phyloP scores from a whole-genome alignment of 2,329 filamentous ascomycete genomes.

The Phaeosphaeriaceae sp. region DNA sequence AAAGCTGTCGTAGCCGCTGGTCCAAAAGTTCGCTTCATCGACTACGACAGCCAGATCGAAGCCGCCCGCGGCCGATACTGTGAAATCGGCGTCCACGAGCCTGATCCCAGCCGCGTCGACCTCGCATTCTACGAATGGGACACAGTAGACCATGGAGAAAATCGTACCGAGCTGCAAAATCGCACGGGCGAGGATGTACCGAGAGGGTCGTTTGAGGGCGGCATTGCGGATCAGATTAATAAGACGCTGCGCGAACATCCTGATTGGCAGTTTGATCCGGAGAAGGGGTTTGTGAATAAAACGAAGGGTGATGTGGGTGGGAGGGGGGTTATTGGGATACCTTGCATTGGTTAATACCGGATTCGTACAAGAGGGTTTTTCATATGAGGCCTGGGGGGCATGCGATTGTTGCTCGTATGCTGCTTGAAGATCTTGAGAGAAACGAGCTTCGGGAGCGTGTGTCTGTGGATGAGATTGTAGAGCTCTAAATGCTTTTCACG shows the following conservation, averaged over 20 bases:
- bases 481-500: neutral
- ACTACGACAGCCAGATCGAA: conserved; percentile 29
- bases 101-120: conserved; percentile 30
- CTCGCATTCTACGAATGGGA: conserved; percentile 43
- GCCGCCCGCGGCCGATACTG: conserved; percentile 32
- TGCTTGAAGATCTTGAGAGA: conserved; percentile 27
- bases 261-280: conserved; percentile 32
- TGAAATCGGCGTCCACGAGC: conserved; percentile 33
- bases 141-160: conserved; percentile 35
- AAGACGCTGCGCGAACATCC: conserved; percentile 35
- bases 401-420: conserved; percentile 26
- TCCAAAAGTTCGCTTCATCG: conserved; percentile 28
- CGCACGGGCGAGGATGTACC: conserved; percentile 31
- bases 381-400: conserved; percentile 36
- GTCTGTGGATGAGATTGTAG: neutral
- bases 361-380: conserved; percentile 40
- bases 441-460: neutral
- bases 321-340: conserved; percentile 27
- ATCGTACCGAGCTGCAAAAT: conserved; percentile 22
- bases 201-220: conserved; percentile 31
- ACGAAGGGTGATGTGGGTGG: conserved; percentile 9
- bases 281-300: conserved; percentile 32
- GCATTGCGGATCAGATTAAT: conserved; percentile 30
- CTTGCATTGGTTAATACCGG: conserved; percentile 38
- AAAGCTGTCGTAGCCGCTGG: conserved; percentile 22